Conservation (phyloP, 2,329 filamentous ascomycete genomes). For the Dendrostoma leiphaemia region DNA sequence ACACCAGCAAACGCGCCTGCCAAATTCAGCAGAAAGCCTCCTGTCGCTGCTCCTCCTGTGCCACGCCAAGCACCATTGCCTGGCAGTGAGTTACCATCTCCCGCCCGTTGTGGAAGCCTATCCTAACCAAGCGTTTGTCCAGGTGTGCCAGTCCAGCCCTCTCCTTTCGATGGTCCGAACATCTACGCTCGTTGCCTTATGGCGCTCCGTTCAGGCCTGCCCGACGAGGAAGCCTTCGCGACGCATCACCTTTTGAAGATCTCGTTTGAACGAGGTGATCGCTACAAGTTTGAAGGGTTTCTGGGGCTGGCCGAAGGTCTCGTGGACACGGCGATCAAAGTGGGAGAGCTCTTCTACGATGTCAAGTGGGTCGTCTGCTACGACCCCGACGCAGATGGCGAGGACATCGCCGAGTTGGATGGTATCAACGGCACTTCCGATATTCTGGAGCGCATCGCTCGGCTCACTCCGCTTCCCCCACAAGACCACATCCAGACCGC, state of each 20-base stretch:
- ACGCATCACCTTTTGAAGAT: conserved; percentile 94
- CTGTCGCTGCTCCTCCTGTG: conserved; percentile 24
- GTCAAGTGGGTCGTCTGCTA: conserved; percentile 80
- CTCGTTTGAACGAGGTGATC: conserved; percentile 89
- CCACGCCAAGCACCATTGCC: conserved; percentile 36
- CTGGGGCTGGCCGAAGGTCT: conserved; percentile 84
- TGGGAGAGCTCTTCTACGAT: conserved; percentile 77
- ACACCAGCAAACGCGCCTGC: conserved; percentile 73
- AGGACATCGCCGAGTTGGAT: conserved; percentile 49
- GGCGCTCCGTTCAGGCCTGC: conserved; percentile 75
- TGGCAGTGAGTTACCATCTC: conserved; percentile 53
- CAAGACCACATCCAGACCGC: conserved; percentile 71
- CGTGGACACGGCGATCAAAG: conserved; percentile 77
- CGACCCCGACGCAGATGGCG: conserved; percentile 49
- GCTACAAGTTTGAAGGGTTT: conserved; percentile 93
- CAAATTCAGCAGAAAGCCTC: conserved; percentile 62
- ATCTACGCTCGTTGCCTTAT: conserved; percentile 89
- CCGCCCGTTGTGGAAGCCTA: rapidly evolving
- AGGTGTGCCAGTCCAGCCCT: conserved; percentile 22
- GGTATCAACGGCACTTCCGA: conserved; percentile 67
- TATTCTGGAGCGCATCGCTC: conserved; percentile 68
- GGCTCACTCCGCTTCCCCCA: conserved; percentile 57
- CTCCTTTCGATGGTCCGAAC: conserved; percentile 69
- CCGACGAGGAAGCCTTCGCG: conserved; percentile 85
- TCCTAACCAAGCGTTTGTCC: background rate